Evolutionary conservation across 1,139 yeast genomes (phyloP).

Genomic region (Nakaseomyces bracarensis): DNA sequence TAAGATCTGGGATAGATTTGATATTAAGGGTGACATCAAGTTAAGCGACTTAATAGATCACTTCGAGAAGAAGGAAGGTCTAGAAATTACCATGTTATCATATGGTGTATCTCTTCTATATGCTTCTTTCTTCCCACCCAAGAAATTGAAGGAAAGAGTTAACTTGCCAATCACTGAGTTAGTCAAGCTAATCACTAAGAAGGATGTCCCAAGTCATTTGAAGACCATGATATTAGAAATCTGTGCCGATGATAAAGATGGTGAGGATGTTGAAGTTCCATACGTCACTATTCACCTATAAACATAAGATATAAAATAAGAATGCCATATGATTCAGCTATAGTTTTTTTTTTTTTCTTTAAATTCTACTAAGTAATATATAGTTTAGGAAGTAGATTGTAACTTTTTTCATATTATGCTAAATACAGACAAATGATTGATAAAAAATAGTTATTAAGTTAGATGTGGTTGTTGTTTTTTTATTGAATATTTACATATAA

Average conservation of each 20-base stretch:
- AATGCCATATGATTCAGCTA: neutral
- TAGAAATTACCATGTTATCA: constrained; percentile 84
- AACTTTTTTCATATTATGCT: neutral
- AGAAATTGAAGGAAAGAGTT: constrained; percentile 75
- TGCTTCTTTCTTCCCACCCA: constrained; percentile 90
- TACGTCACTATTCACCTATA: constrained; percentile 55
- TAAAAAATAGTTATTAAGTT: neutral
- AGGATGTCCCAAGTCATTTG: constrained; percentile 68
- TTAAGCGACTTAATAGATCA: constrained; percentile 66
- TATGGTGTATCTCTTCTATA: constrained; percentile 82
- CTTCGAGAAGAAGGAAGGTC: constrained; percentile 73
- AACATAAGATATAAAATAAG: no score
- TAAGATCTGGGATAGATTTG: constrained; percentile 92
- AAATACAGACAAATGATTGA: no score
- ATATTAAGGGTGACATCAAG: constrained; percentile 68
- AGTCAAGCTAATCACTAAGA: constrained; percentile 75
- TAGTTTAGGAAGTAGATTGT: neutral
- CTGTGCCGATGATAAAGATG: constrained; percentile 85
- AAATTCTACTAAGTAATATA: constrained; percentile 2
- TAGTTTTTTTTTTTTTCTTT: neutral
- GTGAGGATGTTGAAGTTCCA: constrained; percentile 95
- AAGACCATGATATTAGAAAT: constrained; percentile 77
- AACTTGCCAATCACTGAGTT: constrained; percentile 59
- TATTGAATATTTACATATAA: no score
- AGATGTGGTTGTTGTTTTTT: no score